Evolutionary conservation across 768 basidiomycete genomes (phyloP).

Genomic region (Termitomyces sp.): DNA sequence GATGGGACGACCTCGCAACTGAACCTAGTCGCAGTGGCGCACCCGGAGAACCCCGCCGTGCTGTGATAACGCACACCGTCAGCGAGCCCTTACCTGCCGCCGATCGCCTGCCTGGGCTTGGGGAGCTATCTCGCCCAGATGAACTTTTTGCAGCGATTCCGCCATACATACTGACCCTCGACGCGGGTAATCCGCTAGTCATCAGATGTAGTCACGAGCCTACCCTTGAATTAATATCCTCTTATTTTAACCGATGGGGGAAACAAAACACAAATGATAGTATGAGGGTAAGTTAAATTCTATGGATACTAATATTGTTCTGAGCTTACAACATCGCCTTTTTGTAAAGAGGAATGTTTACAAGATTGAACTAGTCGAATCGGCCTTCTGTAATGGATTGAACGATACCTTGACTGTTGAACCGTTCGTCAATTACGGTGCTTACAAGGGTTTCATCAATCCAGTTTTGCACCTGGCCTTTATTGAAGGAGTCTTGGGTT

Average conservation of each 20-base stretch:
- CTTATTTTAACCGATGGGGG: slow-evolving; percentile 35
- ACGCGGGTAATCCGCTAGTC: slow-evolving; percentile 22
- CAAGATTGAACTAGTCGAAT: slow-evolving; percentile 31
- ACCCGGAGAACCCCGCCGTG: not conserved
- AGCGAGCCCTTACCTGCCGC: not conserved
- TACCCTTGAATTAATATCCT: slow-evolving; percentile 29
- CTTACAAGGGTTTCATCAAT: slow-evolving; percentile 21
- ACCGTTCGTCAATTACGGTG: slow-evolving; percentile 18
- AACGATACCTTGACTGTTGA: slow-evolving; percentile 31
- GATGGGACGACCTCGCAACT: slow-evolving; percentile 27
- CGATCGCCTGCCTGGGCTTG: slow-evolving; percentile 21
- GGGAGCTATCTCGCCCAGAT: slow-evolving; percentile 26
- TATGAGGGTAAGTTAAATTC: slow-evolving; percentile 18
- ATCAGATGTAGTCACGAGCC: slow-evolving; percentile 35
- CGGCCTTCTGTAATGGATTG: slow-evolving; percentile 28
- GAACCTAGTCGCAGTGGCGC: slow-evolving; percentile 6
- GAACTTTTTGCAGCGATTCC: slow-evolving; percentile 27
- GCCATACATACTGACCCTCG: slow-evolving; percentile 31
- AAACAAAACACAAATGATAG: slow-evolving; percentile 26
- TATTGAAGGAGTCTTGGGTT: slow-evolving; percentile 35
- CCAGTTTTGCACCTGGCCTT: slow-evolving; percentile 33
- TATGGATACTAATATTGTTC: not conserved
- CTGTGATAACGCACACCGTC: slow-evolving; percentile 1
- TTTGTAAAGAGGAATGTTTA: too few species aligned
- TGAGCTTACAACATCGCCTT: slow-evolving; percentile 24